These are phyloP conservation scores for Centaurea solstitialis DNA, from an alignment of 129 eudicot genomes.

Conservation along the genomic window DNA sequence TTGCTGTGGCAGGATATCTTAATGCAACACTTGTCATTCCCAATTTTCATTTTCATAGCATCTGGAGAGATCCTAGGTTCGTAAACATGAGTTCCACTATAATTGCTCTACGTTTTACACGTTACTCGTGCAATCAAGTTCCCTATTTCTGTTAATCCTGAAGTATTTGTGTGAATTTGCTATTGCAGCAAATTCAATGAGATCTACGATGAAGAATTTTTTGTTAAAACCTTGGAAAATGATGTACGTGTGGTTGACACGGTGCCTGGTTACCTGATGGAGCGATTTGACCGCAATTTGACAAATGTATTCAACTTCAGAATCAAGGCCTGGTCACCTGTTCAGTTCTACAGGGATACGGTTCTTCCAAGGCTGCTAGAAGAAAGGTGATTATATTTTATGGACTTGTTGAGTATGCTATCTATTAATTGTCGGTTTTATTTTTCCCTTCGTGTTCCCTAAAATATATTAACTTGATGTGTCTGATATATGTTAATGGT, in stretches of 20 bases:
- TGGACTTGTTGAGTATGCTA: neutral
- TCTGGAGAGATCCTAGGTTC: constrained; percentile 98
- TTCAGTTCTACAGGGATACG: constrained; percentile 72
- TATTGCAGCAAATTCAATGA: constrained; percentile 85
- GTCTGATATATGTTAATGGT: neutral
- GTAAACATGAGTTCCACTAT: constrained; percentile 9
- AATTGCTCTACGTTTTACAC: neutral
- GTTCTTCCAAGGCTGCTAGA: constrained; percentile 95
- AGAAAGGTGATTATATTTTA: constrained; percentile 63
- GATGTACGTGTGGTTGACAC: constrained; percentile 77
- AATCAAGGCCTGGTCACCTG: constrained; percentile 88
- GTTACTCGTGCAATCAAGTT: neutral
- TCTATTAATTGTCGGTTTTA: neutral
- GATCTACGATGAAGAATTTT: constrained; percentile 77
- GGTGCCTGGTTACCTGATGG: constrained; percentile 90
- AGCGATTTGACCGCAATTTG: constrained; percentile 85
- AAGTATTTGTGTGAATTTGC: constrained; percentile 25
- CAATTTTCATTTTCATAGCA: constrained; percentile 93
- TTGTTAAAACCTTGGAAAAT: constrained; percentile 63
- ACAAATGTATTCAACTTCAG: constrained; percentile 84
- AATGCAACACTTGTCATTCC: constrained; percentile 98
- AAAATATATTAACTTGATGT: neutral
- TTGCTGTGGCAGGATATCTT: constrained; percentile 99
- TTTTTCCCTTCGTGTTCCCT: neutral
- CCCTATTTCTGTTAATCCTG: neutral